Evolutionary conservation across 148 eudicot genomes (phyloP), one percentile per base, ranked within the genome.

Genomic region (Rheum nobile): DNA sequence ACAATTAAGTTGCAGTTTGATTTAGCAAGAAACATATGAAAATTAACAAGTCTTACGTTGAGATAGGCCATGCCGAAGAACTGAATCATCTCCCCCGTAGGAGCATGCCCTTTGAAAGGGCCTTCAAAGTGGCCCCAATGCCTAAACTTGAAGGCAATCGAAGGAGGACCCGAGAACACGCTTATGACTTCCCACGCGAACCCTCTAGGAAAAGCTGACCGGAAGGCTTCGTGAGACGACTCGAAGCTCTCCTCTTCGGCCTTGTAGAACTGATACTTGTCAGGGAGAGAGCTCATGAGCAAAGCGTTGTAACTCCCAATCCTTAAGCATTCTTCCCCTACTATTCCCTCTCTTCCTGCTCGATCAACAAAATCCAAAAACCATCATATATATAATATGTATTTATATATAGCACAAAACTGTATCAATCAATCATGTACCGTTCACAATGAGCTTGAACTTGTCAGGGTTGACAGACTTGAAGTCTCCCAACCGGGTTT

Each of bases 111-210:
- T 75, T 86, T 91, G 80, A 75, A 93, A 32, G 92, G 95, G 0
- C 98, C 97, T 75, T 93, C 98, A 37, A 91, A 93, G 82, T 61
- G 89, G 70, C 96, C 97, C 98, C 98, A 93, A 41, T 93, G 95
- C 84, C 98, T 77, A 77, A 91, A 93, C 82, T 91, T 93, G 85
- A 79, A 91, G 10, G 97, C 79, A 38, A 91, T 87, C 32, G n/a
- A 48, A 0, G 98, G 98, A 0, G 98, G 97, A 16, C 88, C 91
- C 0, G 91, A 89, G 21, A 88, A 86, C 29, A 91, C 95, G 29
- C 81, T 65, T 1, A 86, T 55, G 41, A 93, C 92, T 74, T 93
- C 98, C 96, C 94, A 93, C 0, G 92, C 96, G 35, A 93, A 93
- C 6, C 98, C 98, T 3, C 96, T 82, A 24, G 98, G 98, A 72